Evolutionary conservation across 2,329 filamentous ascomycete species (phyloP).

Genomic region (Epichloe scottii): DNA sequence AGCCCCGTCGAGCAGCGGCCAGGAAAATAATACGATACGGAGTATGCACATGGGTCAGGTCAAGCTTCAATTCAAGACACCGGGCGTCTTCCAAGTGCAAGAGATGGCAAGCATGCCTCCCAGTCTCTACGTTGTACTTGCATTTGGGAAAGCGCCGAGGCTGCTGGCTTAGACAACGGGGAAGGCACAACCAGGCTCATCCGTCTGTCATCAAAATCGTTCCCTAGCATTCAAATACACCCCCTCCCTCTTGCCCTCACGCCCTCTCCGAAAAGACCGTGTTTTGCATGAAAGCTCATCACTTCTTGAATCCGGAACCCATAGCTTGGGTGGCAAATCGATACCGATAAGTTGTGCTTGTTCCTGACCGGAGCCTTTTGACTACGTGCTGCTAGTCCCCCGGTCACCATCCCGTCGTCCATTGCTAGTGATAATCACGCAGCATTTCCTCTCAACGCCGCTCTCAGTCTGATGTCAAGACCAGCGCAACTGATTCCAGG

Average conservation of each 20-base stretch:
- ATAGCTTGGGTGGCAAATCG: not conserved
- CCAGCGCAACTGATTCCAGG: not conserved
- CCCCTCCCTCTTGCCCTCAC: not conserved
- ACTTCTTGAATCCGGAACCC: not conserved
- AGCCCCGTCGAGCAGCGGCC: too few relatives aligned
- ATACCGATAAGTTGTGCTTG: not conserved
- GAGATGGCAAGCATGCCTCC: too few relatives aligned
- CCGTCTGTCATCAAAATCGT: not conserved
- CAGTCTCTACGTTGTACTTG: too few relatives aligned
- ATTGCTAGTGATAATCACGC: not conserved
- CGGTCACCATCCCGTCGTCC: not conserved
- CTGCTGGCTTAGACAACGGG: not conserved
- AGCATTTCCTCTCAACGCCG: not conserved
- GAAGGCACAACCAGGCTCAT: not conserved
- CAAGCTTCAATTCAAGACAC: not conserved
- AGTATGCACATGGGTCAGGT: not conserved
- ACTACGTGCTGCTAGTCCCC: not conserved
- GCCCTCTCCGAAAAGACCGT: not conserved
- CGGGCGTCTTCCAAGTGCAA: too few relatives aligned
- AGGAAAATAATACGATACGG: not conserved
- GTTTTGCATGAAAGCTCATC: not conserved
- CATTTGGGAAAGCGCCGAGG: not conserved
- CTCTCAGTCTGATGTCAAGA: not conserved
- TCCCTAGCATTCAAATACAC: not conserved
- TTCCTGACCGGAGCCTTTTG: not conserved